These are phyloP conservation scores for Hypholoma fasciculare DNA, from an alignment of 768 basidiomycete species.

Conservation along the genomic window DNA sequence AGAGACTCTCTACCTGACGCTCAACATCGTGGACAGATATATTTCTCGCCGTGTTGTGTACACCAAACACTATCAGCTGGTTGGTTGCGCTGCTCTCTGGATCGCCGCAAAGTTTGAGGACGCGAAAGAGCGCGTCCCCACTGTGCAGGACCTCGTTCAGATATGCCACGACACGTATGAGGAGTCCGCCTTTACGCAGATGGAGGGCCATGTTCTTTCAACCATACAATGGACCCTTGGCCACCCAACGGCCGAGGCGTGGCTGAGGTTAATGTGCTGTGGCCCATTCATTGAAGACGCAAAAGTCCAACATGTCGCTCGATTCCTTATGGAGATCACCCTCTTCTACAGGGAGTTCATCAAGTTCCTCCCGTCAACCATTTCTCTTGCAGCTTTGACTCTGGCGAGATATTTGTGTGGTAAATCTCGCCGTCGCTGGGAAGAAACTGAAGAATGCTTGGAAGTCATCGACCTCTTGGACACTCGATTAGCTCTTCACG, in stretches of 20 bases:
- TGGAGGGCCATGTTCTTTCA: constrained; percentile 96
- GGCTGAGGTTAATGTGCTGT: constrained; percentile 85
- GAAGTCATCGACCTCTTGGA: constrained; percentile 89
- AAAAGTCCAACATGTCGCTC: constrained; percentile 92
- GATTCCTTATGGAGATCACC: constrained; percentile 99
- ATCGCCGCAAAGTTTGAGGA: constrained; percentile 99
- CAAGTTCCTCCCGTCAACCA: constrained; percentile 78
- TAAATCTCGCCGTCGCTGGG: constrained; percentile 73
- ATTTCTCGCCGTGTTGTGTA: constrained; percentile 98
- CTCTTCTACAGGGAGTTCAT: constrained; percentile 97
- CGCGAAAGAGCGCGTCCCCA: constrained; percentile 96
- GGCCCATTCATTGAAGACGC: constrained; percentile 77
- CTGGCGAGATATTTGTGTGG: constrained; percentile 88
- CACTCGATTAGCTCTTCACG: constrained; percentile 79
- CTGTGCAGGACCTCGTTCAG: constrained; percentile 90
- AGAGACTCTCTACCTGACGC: constrained; percentile 96
- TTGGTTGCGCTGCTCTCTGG: constrained; percentile 98
- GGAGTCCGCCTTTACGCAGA: constrained; percentile 96
- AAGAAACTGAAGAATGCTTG: constrained; percentile 82
- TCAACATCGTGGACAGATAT: constrained; percentile 99
- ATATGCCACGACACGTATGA: constrained; percentile 98
- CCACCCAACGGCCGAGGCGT: constrained; percentile 97
- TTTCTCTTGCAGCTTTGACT: constrained; percentile 88
- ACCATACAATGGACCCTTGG: constrained; percentile 97
- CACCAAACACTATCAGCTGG: constrained; percentile 99